These are phyloP conservation scores for Tilletiaria anomala DNA, from an alignment of 1,284 basidiomycete genomes.

Conservation along the genomic window DNA sequence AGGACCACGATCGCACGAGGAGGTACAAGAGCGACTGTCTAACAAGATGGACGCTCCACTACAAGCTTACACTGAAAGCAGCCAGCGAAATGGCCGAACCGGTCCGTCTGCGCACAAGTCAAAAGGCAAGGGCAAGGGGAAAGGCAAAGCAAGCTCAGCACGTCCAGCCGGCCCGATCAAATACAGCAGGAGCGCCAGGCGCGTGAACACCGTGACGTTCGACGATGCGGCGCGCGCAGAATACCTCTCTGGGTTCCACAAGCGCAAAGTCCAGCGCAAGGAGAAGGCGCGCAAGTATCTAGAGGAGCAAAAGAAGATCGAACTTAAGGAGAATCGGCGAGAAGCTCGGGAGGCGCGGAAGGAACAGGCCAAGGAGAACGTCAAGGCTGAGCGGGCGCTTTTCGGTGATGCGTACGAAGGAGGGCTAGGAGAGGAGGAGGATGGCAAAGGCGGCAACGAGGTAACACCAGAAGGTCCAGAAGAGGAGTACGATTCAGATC, in stretches of 20 bases:
- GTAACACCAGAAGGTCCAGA: background rate
- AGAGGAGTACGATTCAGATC: no score
- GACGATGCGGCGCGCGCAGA: conserved; percentile 32
- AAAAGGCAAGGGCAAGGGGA: no score
- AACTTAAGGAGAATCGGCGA: background rate
- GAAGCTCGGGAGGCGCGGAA: conserved; percentile 12
- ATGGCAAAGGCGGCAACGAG: conserved; percentile 14
- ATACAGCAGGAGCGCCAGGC: background rate
- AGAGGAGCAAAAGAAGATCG: conserved; percentile 5
- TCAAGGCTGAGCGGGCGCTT: conserved; percentile 17
- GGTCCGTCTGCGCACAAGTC: no score
- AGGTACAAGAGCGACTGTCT: no score
- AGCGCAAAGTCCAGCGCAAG: conserved; percentile 29
- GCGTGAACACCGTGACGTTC: conserved; percentile 12
- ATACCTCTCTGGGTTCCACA: conserved; percentile 35
- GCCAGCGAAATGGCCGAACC: no score
- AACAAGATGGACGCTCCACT: no score
- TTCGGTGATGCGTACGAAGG: conserved; percentile 4
- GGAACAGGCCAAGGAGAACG: conserved; percentile 9
- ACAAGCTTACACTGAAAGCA: no score
- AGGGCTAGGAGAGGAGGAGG: conserved; percentile 15
- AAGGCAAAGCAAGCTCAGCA: no score
- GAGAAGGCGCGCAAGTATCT: conserved; percentile 9
- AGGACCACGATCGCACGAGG: no score
- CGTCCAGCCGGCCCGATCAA: no score